Conservation (phyloP, 2,329 filamentous ascomycete species). For the Cytospora piceicola region DNA sequence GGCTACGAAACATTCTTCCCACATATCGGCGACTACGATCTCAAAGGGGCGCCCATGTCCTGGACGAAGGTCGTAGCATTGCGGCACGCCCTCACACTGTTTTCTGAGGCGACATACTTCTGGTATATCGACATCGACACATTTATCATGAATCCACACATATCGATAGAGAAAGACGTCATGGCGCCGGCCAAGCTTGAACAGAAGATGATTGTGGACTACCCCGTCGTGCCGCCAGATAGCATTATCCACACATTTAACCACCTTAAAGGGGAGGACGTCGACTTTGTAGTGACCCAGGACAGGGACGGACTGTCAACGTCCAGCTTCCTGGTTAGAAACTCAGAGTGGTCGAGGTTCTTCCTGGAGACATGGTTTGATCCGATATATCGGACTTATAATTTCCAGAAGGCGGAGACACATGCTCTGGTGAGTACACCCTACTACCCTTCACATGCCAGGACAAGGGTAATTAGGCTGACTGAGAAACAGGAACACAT, state of each 20-base stretch:
- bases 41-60: conserved; percentile 60
- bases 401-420: conserved; percentile 91
- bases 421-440: conserved; percentile 75
- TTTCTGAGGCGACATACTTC: conserved; percentile 77
- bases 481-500: conserved; percentile 70
- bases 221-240: conserved; percentile 88
- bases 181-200: conserved; percentile 71
- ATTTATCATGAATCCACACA: conserved; percentile 82
- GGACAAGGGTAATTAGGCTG: neutral
- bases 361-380: conserved; percentile 97
- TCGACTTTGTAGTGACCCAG: conserved; percentile 83
- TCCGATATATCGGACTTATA: conserved; percentile 89
- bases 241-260: conserved; percentile 95
- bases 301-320: conserved; percentile 78
- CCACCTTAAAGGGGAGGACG: conserved; percentile 75
- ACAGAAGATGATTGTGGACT: conserved; percentile 79
- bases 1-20: conserved; percentile 88
- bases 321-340: conserved; percentile 78
- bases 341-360: conserved; percentile 89
- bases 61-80: conserved; percentile 85
- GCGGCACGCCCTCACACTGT: conserved; percentile 83
- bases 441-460: neutral
- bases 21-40: conserved; percentile 74
- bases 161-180: conserved; percentile 72
- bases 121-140: conserved; percentile 87